These are phyloP conservation scores for Diaporthe capsici DNA, from an alignment of 2,329 filamentous ascomycete genomes.

Conservation along the genomic window DNA sequence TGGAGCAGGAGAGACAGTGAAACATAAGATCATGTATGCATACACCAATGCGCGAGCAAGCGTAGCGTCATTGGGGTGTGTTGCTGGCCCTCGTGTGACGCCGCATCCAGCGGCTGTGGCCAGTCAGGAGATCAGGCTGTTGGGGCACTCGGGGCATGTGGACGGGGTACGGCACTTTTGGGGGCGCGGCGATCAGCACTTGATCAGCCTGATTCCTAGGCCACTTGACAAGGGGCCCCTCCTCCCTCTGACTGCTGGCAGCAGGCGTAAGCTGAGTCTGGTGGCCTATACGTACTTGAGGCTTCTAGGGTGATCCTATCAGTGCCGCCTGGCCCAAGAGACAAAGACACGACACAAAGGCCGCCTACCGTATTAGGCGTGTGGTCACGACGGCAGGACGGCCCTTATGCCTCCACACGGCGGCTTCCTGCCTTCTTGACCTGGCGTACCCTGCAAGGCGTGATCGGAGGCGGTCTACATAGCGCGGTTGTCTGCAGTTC, in stretches of 20 bases:
- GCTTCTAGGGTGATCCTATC: conserved; percentile 30
- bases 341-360: conserved; percentile 28
- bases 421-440: neutral
- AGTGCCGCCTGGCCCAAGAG: conserved; percentile 21
- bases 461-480: conserved; percentile 30
- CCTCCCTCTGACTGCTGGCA: neutral
- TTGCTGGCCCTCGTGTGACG: conserved; percentile 32
- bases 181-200: conserved; percentile 27
- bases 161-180: conserved; percentile 4
- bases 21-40: conserved; percentile 21
- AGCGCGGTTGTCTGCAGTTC: neutral
- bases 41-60: neutral
- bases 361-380: neutral
- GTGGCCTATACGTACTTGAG: neutral
- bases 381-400: conserved; percentile 12
- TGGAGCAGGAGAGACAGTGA: neutral
- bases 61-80: conserved; percentile 34
- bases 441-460: neutral
- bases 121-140: conserved; percentile 39
- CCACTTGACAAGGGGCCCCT: conserved; percentile 38
- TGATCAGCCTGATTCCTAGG: conserved; percentile 34
- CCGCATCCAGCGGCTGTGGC: conserved; percentile 11
- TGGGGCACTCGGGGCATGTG: conserved; percentile 17
- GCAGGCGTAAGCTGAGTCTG: conserved; percentile 7
- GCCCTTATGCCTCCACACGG: conserved; percentile 3